A percentile compares a stretch with the other conserved stretches of the same genome.
These are phyloP conservation scores for Fusarium avenaceum DNA, from an alignment of 2,329 filamentous ascomycete genomes.

Conservation along the genomic window DNA sequence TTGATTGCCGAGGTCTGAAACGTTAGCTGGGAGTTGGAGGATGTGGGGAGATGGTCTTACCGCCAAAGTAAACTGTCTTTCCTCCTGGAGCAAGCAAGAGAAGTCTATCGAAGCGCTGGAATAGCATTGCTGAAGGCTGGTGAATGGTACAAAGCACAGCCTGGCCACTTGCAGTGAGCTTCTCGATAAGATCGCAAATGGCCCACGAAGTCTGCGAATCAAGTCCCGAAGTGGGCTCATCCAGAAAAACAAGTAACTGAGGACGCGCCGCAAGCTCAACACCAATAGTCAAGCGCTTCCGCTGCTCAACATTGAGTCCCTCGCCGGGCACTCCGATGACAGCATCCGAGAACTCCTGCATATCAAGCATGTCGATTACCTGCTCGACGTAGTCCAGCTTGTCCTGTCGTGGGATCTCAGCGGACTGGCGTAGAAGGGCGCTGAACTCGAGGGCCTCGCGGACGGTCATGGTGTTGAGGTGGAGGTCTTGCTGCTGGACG, in stretches of 20 bases:
- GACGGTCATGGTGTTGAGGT: conserved; percentile 78
- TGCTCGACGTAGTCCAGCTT: conserved; percentile 51
- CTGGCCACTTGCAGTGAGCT: conserved; percentile 65
- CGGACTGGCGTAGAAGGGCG: conserved; percentile 75
- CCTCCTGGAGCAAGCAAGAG: conserved; percentile 69
- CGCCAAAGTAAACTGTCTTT: conserved; percentile 71
- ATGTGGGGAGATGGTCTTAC: conserved; percentile 50
- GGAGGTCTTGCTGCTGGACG: conserved; percentile 79
- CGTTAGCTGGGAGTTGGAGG: rapidly evolving
- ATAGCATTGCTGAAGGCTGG: conserved; percentile 61
- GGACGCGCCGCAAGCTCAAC: conserved; percentile 82
- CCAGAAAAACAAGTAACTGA: conserved; percentile 78
- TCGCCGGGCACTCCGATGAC: conserved; percentile 68
- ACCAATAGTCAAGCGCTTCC: conserved; percentile 77
- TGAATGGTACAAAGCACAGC: conserved; percentile 63
- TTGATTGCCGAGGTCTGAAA: conserved; percentile 53
- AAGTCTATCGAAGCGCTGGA: conserved; percentile 66
- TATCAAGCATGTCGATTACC: conserved; percentile 53
- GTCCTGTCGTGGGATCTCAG: conserved; percentile 59
- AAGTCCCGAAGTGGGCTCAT: conserved; percentile 82
- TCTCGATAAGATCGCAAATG: conserved; percentile 78
- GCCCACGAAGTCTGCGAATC: conserved; percentile 83
- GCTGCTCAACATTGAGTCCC: conserved; percentile 59
- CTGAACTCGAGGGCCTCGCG: conserved; percentile 65
- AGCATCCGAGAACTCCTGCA: conserved; percentile 76